A percentile compares a stretch with the other conserved stretches of the same genome.
These are phyloP conservation scores for Tylopilus cervinicoccineus DNA, from an alignment of 768 basidiomycete genomes.

Conservation along the genomic window DNA sequence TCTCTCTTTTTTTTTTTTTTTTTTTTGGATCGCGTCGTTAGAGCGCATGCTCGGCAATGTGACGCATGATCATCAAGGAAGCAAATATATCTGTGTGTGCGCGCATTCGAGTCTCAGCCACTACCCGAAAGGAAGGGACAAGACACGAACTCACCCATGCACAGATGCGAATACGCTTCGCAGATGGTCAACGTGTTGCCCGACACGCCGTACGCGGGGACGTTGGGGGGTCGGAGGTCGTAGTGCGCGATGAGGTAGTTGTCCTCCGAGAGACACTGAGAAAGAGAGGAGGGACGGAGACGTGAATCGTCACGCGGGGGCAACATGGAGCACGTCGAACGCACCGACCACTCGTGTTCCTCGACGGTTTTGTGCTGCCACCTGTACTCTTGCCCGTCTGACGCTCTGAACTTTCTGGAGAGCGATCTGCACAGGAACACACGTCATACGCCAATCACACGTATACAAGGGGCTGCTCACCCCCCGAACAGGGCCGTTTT, in stretches of 20 bases:
- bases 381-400: constrained; percentile 66
- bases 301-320: not conserved
- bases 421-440: constrained; percentile 47
- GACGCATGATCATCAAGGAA: constrained; percentile 60
- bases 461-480: constrained; percentile 35
- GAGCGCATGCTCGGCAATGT: constrained; percentile 51
- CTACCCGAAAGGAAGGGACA: not conserved
- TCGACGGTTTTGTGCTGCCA: constrained; percentile 56
- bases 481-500: constrained; percentile 63
- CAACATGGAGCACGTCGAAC: constrained; percentile 26
- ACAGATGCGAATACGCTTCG: constrained; percentile 49
- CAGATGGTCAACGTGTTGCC: constrained; percentile 61
- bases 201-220: constrained; percentile 55
- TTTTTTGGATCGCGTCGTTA: constrained; percentile 11
- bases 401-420: constrained; percentile 62
- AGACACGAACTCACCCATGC: constrained; percentile 43
- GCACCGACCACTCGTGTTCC: constrained; percentile 74
- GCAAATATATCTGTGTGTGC: constrained; percentile 47
- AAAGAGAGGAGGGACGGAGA: not conserved
- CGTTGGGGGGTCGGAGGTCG: constrained; percentile 51
- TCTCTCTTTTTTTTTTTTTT: not conserved
- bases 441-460: not conserved
- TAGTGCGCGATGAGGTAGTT: constrained; percentile 62
- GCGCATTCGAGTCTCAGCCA: constrained; percentile 5
- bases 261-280: constrained; percentile 52